phyloP scores from a whole-genome alignment of 1,284 basidiomycete genomes.

The Ceratobasidium papillatum region DNA sequence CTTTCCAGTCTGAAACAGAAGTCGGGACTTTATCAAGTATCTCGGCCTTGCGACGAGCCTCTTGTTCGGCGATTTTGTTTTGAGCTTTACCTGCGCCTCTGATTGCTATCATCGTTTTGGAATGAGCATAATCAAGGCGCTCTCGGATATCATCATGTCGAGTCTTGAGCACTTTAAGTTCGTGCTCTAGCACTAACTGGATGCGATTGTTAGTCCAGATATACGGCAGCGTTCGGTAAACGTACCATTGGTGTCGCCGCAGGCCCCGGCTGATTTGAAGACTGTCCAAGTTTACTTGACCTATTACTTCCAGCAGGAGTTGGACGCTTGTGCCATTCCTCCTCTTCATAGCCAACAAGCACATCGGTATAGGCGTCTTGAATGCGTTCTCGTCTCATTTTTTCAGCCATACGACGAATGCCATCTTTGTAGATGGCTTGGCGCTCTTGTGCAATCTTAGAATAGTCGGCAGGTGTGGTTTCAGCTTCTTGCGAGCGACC shows the following conservation, averaged over 20 bases:
- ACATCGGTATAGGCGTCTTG: constrained; percentile 10
- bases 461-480: not conserved
- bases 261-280: not conserved
- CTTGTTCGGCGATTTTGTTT: not conserved
- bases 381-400: not conserved
- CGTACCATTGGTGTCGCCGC: not conserved
- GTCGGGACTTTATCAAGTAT: constrained; percentile 23
- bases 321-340: constrained; percentile 6
- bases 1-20: constrained; percentile 7
- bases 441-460: constrained; percentile 1
- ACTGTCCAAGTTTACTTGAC: constrained; percentile 10
- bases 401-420: not conserved
- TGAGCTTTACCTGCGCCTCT: not conserved
- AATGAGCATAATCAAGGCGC: constrained; percentile 15
- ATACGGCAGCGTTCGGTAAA: not conserved
- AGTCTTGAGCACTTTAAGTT: not conserved
- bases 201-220: not conserved
- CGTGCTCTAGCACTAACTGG: not conserved
- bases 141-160: constrained; percentile 24
- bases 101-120: constrained; percentile 9
- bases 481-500: constrained; percentile 15
- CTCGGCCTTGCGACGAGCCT: constrained; percentile 18
- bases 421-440: not conserved
- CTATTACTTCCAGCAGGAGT: not conserved
- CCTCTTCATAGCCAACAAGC: constrained; percentile 17